A percentile compares a stretch with the other conserved stretches of the same genome.
Conservation (phyloP, 352 stramenopile species). For the Thalassiosira livingstoniorum region DNA sequence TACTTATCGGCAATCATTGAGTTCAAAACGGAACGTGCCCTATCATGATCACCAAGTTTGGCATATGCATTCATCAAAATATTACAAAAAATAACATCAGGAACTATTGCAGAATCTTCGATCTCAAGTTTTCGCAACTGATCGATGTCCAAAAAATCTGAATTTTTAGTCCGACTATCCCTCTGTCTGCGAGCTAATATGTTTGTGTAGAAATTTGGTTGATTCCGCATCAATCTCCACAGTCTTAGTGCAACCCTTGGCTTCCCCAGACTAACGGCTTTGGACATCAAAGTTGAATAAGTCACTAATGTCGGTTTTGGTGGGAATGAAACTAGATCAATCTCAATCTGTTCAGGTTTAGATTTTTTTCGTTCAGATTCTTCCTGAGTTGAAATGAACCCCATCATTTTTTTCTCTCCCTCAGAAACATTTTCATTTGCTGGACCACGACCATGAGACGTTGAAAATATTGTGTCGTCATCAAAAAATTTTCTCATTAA, state of each 20-base stretch:
- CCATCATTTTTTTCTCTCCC: neutral
- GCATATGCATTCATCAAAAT: constrained; percentile 86
- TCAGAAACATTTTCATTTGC: neutral
- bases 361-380: neutral
- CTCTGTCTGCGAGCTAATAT: constrained; percentile 28
- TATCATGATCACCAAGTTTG: constrained; percentile 73
- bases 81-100: constrained; percentile 83
- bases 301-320: constrained; percentile 80
- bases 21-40: constrained; percentile 69
- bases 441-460: neutral
- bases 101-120: constrained; percentile 58
- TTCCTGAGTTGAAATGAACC: too few relatives aligned
- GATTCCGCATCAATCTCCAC: constrained; percentile 78
- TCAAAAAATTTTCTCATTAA: constrained; percentile 36
- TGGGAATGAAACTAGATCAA: constrained; percentile 46
- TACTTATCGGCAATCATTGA: too few relatives aligned
- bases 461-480: constrained; percentile 11
- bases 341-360: neutral
- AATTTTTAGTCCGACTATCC: constrained; percentile 15
- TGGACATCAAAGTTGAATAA: constrained; percentile 85
- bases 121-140: constrained; percentile 26
- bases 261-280: constrained; percentile 76
- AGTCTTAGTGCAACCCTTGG: constrained; percentile 76
- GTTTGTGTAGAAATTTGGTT: constrained; percentile 73
- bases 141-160: constrained; percentile 19